Evolutionary conservation across 495 filamentous ascomycete genomes (phyloP).

Genomic region (Thozetella sp.): DNA sequence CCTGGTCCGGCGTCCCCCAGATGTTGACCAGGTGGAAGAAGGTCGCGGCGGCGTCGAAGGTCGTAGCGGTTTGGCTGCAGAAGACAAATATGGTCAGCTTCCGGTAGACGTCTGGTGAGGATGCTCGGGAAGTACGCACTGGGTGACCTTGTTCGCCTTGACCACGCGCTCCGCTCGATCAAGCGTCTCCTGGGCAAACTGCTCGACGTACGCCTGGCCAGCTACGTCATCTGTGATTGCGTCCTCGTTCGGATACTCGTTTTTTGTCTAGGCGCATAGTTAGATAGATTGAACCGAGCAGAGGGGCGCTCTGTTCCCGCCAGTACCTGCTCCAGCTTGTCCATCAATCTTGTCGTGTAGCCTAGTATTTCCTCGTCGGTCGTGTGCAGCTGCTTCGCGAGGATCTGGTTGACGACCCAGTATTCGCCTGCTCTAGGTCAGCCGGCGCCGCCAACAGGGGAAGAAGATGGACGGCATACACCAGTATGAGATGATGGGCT

Average conservation of each 20-base stretch:
- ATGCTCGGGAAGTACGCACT: conserved; percentile 46
- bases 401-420: conserved; percentile 90
- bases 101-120: neutral
- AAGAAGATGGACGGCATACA: conserved; percentile 58
- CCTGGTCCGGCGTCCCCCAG: conserved; percentile 75
- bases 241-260: conserved; percentile 49
- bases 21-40: conserved; percentile 88
- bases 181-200: conserved; percentile 89
- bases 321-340: conserved; percentile 82
- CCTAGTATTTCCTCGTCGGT: conserved; percentile 70
- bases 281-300: neutral
- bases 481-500: conserved; percentile 91
- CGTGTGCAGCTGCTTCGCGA: conserved; percentile 75
- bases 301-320: neutral
- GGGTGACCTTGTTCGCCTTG: conserved; percentile 81
- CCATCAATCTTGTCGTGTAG: conserved; percentile 85
- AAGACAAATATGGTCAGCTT: conserved; percentile 10
- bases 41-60: conserved; percentile 86
- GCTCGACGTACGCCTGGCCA: conserved; percentile 88
- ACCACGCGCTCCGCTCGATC: conserved; percentile 80
- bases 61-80: conserved; percentile 90
- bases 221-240: conserved; percentile 82
- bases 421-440: conserved; percentile 70
- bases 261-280: conserved; percentile 60
- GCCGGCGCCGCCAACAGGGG: conserved; percentile 1